phyloP scores from a whole-genome alignment of 805 yeast genomes.

The Yarrowia alimentaria region DNA sequence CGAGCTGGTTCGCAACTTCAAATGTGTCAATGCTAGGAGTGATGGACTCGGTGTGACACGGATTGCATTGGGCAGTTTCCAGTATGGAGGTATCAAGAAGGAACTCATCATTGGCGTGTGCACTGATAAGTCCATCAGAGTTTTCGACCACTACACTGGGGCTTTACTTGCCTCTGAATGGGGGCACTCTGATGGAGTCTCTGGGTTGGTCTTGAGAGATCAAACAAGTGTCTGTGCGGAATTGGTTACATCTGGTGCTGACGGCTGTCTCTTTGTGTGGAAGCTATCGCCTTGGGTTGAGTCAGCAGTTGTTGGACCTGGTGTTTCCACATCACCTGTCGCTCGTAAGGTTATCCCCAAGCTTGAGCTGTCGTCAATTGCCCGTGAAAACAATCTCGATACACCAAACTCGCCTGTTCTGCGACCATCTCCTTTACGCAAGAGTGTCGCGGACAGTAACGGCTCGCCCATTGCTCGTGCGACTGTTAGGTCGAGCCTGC shows the following conservation, averaged over 20 bases:
- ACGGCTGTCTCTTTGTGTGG: slow-evolving; percentile 37
- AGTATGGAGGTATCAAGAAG: slow-evolving; percentile 28
- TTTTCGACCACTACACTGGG: slow-evolving; percentile 49
- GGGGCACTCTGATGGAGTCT: slow-evolving; percentile 58
- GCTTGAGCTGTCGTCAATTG: slow-evolving; percentile 11
- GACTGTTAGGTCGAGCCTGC: not conserved
- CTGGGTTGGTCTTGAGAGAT: slow-evolving; percentile 42
- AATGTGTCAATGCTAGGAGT: slow-evolving; percentile 32
- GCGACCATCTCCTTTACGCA: slow-evolving; percentile 1
- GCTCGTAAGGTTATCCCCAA: slow-evolving; percentile 13
- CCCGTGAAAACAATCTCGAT: slow-evolving; percentile 12
- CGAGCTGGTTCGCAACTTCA: slow-evolving; percentile 44
- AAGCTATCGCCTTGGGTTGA: slow-evolving; percentile 8
- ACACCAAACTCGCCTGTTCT: slow-evolving; percentile 12
- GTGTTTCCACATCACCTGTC: not conserved
- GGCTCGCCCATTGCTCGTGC: not conserved
- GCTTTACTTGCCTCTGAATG: slow-evolving; percentile 51
- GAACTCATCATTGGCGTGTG: slow-evolving; percentile 39
- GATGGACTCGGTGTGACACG: slow-evolving; percentile 23
- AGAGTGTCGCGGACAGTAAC: slow-evolving; percentile 9
- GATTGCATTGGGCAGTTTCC: slow-evolving; percentile 33
- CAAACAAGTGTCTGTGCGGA: slow-evolving; percentile 7
- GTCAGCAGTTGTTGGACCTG: not conserved
- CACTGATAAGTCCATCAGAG: slow-evolving; percentile 57
- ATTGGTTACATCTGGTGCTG: slow-evolving; percentile 34